Conservation (phyloP, 176 grass and related monocot species). For the Musa troglodytarum region DNA sequence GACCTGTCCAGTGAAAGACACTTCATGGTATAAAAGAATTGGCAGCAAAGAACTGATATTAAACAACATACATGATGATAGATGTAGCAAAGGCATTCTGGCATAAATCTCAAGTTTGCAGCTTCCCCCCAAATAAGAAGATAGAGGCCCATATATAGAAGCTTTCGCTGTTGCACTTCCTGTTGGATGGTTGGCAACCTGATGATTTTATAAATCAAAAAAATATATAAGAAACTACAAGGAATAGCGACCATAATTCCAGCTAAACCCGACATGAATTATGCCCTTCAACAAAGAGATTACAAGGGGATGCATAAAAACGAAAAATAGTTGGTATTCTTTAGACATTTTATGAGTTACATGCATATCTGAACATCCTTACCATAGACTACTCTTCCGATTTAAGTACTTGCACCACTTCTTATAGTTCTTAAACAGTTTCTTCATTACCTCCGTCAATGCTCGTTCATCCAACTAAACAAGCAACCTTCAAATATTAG, state of each 20-base stretch:
- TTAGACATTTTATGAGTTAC: too few species aligned
- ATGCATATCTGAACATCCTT: constrained; percentile 7
- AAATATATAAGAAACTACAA: constrained; percentile 4
- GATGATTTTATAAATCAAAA: constrained; percentile 6
- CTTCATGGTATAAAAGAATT: not conserved
- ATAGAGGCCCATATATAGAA: constrained; percentile 96
- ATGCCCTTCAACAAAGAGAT: not conserved
- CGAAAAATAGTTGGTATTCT: not conserved
- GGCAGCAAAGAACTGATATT: not conserved
- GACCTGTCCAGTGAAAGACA: not conserved
- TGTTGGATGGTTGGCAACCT: constrained; percentile 96
- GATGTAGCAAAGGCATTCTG: constrained; percentile 95
- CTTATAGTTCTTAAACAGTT: constrained; percentile 94
- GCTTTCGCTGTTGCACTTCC: constrained; percentile 91
- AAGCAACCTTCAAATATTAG: constrained; percentile 3
- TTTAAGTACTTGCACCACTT: constrained; percentile 80
- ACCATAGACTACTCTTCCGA: constrained; percentile 96
- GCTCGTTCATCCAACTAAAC: constrained; percentile 66
- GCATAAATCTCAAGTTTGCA: constrained; percentile 94
- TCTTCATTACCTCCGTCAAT: constrained; percentile 76
- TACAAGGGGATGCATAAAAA: not conserved
- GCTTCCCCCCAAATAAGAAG: constrained; percentile 98
- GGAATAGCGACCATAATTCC: not conserved
- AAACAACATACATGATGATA: constrained; percentile 84
- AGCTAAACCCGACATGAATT: not conserved